These are phyloP conservation scores for Penicillium sp. DNA, from an alignment of 2,329 filamentous ascomycete species.

Conservation along the genomic window DNA sequence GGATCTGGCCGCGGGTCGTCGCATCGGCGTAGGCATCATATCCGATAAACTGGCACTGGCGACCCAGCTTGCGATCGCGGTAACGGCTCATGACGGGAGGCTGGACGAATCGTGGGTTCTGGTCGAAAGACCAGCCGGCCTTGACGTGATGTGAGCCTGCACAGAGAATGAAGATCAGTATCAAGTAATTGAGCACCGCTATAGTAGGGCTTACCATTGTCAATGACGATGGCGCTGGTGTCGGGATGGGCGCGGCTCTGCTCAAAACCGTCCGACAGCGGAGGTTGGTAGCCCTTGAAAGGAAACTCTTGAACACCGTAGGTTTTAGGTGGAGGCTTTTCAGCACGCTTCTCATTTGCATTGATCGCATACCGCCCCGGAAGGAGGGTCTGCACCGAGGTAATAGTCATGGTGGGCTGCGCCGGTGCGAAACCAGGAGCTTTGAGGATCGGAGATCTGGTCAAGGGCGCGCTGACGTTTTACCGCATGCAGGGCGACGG, in stretches of 20 bases:
- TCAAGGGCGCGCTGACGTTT: conserved; percentile 2
- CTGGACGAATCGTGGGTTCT: conserved; percentile 72
- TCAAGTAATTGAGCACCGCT: not conserved
- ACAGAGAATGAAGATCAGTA: not conserved
- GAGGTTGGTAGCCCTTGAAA: conserved; percentile 58
- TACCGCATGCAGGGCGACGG: conserved; percentile 15
- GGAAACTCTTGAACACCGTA: conserved; percentile 58
- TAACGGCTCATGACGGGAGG: conserved; percentile 94
- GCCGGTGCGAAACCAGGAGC: conserved; percentile 24
- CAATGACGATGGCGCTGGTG: conserved; percentile 84
- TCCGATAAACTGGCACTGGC: conserved; percentile 89
- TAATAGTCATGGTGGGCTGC: conserved; percentile 44
- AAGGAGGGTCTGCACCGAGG: conserved; percentile 37
- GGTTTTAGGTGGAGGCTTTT: conserved; percentile 55
- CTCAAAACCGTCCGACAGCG: conserved; percentile 67
- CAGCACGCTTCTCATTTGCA: conserved; percentile 47
- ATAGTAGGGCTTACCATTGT: conserved; percentile 70
- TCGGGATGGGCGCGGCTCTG: conserved; percentile 60
- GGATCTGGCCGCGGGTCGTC: conserved; percentile 83
- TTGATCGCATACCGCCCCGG: conserved; percentile 41
- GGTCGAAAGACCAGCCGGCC: conserved; percentile 94
- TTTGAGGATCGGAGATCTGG: conserved; percentile 13
- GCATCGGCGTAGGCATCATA: conserved; percentile 93
- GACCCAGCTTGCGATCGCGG: conserved; percentile 87
- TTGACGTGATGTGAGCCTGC: conserved; percentile 83